Conservation (phyloP, 2,329 filamentous ascomycete species). For the Calonectria honghensis region DNA sequence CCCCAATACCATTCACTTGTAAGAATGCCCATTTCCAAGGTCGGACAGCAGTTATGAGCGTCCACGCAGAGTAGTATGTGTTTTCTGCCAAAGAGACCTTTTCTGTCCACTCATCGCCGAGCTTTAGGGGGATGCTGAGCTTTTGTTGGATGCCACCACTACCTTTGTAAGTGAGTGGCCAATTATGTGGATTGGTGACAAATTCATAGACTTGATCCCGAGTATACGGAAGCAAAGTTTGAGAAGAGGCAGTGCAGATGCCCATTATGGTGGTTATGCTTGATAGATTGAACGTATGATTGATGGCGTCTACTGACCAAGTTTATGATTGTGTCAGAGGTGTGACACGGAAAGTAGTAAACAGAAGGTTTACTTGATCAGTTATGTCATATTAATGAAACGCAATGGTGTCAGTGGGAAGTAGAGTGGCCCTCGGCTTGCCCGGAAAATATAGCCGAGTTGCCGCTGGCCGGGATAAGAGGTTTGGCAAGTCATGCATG, state of each 20-base stretch:
- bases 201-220: slow-evolving; percentile 30
- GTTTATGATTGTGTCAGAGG: not conserved
- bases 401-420: not conserved
- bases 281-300: not conserved
- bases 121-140: slow-evolving; percentile 5
- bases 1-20: slow-evolving; percentile 20
- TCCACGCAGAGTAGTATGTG: slow-evolving; percentile 25
- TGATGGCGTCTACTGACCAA: not conserved
- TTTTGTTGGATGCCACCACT: slow-evolving; percentile 30
- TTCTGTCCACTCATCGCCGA: slow-evolving; percentile 29
- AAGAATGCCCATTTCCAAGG: slow-evolving; percentile 27
- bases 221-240: slow-evolving; percentile 24
- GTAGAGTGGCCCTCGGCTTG: not conserved
- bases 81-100: slow-evolving; percentile 24
- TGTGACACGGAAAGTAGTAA: not conserved
- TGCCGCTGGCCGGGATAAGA: not conserved
- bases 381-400: not conserved
- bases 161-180: slow-evolving; percentile 29
- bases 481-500: not conserved
- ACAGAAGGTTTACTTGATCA: not conserved
- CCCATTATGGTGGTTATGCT: slow-evolving; percentile 4
- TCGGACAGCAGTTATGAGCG: slow-evolving; percentile 4
- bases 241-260: slow-evolving; percentile 15
- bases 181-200: slow-evolving; percentile 28
- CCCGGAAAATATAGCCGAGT: slow-evolving; percentile 1